Base-by-base conservation (phyloP, 306 rosid species). In the Cicer yamashitae region DNA sequence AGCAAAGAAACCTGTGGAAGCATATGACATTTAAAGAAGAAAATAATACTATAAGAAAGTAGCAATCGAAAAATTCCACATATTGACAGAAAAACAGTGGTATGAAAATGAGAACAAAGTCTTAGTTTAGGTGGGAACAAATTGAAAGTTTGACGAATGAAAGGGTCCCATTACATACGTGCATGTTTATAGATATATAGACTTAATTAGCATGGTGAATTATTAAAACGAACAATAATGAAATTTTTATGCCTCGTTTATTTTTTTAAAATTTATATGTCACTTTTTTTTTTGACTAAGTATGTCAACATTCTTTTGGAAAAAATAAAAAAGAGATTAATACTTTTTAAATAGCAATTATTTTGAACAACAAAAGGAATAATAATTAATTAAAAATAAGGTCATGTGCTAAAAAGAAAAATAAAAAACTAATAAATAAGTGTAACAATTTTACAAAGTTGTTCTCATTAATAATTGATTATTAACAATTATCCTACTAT, bases 51-150 rank as follows among this genome's bases (percentile, higher is more conserved):
- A 48, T 48, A 53, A 48, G 48, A 71, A 44, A 14, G 73, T 39
- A 57, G 51, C 10, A 53, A 77, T 45, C 63, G 60, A 74, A 76
- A 81, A 81, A 62, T 63, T 60, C 79, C 65, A 79, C 66, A 60
- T 25, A 79, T 70, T 41, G 82, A 81, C 83, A 79, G 76, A 76
- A 77, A 78, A 80, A 71, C 78, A 78, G 84, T 76, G 74, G 61
- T 67, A 71, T 66, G 54, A 63, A 37, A 15, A 73, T 71, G 78
- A 61, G 82, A 67, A 77, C 52, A 88, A 90, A 86, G 96, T 90
- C 96, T 72, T 81, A 48, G 83, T 84, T 90, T 90, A 90, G 96
- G 92, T 90, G 83, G 71, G 90, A 81, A 48, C 74, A 85, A 74
- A 81, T 72, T 67, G 79, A 78, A 79, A 83, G 79, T 75, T 77